These are phyloP conservation scores for Malassezia sp. DNA, from an alignment of 1,284 basidiomycete genomes.

Conservation along the genomic window DNA sequence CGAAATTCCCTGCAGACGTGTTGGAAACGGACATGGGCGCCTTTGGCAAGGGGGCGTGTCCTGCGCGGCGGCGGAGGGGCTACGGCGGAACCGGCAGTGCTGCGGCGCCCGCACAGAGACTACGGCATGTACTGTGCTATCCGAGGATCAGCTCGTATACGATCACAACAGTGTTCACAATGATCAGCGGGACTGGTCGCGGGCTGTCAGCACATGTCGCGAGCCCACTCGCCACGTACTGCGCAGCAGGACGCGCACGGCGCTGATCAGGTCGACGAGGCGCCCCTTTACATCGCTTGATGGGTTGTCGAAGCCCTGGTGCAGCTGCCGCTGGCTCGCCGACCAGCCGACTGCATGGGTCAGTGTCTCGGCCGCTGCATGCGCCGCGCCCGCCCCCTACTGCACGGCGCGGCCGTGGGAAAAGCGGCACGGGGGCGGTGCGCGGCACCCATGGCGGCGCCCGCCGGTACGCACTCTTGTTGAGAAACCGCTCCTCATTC, in stretches of 20 bases:
- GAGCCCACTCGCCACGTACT: constrained; percentile 58
- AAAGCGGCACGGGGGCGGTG: not conserved
- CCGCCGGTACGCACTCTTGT: constrained; percentile 76
- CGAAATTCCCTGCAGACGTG: no score
- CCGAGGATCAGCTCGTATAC: constrained; percentile 15
- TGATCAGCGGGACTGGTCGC: constrained; percentile 17
- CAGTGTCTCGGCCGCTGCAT: not conserved
- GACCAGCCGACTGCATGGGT: constrained; percentile 73
- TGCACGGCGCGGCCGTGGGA: not conserved
- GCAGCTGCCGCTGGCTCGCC: constrained; percentile 18
- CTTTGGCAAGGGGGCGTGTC: no score
- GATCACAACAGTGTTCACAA: constrained; percentile 14
- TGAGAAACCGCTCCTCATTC: constrained; percentile 87
- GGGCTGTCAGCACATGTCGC: not conserved
- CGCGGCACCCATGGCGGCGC: no score
- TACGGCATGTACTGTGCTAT: not conserved
- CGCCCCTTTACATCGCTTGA: constrained; percentile 59
- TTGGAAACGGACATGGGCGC: no score
- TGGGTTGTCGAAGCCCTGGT: constrained; percentile 21
- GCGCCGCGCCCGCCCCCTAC: not conserved
- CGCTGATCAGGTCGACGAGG: constrained; percentile 78
- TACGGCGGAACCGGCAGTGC: no score
- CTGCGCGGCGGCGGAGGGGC: no score
- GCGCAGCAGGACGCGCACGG: constrained; percentile 85
- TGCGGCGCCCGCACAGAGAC: no score